phyloP scores from a whole-genome alignment of 2,329 filamentous ascomycete genomes.

The Corinectria fuckeliana region DNA sequence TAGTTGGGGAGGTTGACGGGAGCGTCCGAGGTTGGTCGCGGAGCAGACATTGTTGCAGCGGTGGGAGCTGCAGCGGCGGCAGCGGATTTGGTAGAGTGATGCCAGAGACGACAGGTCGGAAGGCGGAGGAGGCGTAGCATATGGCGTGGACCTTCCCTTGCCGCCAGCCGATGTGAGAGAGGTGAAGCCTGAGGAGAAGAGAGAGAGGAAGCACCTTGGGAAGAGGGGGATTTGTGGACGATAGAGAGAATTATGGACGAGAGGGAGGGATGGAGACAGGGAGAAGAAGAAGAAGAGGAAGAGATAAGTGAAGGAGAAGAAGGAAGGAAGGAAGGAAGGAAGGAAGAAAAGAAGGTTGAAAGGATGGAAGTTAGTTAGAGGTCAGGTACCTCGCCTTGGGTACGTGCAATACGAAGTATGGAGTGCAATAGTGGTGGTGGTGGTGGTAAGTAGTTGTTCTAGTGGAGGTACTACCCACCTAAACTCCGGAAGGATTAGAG shows the following conservation, averaged over 20 bases:
- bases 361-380: background rate
- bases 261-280: background rate
- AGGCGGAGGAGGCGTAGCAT: conserved; percentile 35
- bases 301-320: background rate
- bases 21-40: conserved; percentile 5
- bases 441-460: background rate
- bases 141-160: conserved; percentile 3
- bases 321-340: background rate
- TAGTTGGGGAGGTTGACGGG: background rate
- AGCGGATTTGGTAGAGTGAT: conserved; percentile 10
- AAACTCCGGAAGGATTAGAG: background rate
- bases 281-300: conserved; percentile 1
- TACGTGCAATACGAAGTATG: too few species aligned
- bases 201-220: too few species aligned
- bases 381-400: too few species aligned
- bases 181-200: background rate
- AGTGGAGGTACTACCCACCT: background rate
- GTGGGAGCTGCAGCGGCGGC: background rate
- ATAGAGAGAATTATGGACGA: too few species aligned
- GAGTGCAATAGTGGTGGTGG: background rate
- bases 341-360: background rate
- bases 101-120: conserved; percentile 29
- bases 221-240: too few species aligned
- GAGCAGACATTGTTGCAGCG: conserved; percentile 12
- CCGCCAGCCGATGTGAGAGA: background rate